Percentiles rank a stretch among this genome's conserved stretches.
Conservation (phyloP, 2,329 filamentous ascomycete genomes). For the Aspergillus transmontanensis region DNA sequence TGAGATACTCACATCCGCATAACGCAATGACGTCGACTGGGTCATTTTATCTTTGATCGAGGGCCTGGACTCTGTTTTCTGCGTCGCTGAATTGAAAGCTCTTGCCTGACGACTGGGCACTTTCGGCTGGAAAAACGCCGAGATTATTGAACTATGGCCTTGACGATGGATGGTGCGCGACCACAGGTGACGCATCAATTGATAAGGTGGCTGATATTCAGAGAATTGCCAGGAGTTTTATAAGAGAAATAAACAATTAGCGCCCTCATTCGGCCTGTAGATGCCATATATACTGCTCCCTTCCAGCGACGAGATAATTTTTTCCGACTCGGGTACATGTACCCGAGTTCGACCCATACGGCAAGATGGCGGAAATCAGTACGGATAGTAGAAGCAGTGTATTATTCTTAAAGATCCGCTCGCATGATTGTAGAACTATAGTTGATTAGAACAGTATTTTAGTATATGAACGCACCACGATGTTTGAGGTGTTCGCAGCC, state of each 20-base stretch:
- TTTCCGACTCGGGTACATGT: conserved; percentile 6
- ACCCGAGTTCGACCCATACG: neutral
- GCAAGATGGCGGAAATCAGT: neutral
- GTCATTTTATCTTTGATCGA: neutral
- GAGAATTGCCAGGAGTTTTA: neutral
- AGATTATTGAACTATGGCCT: neutral
- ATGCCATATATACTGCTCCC: neutral
- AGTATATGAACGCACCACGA: neutral
- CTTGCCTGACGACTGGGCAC: neutral
- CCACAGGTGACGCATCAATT: neutral
- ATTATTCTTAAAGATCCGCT: neutral
- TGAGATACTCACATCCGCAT: conserved; percentile 15
- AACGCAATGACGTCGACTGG: neutral
- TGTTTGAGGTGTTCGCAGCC: neutral
- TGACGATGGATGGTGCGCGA: neutral
- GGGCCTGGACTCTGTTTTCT: neutral
- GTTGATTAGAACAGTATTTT: neutral
- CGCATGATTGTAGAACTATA: neutral
- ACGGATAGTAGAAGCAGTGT: neutral
- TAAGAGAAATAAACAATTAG: neutral
- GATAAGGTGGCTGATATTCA: neutral
- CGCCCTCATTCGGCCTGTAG: neutral
- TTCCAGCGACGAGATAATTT: neutral
- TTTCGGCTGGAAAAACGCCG: neutral
- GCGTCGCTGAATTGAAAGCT: neutral